Evolutionary conservation across 1,284 basidiomycete genomes (phyloP).

Genomic region (Salmacisia buchloeana): DNA sequence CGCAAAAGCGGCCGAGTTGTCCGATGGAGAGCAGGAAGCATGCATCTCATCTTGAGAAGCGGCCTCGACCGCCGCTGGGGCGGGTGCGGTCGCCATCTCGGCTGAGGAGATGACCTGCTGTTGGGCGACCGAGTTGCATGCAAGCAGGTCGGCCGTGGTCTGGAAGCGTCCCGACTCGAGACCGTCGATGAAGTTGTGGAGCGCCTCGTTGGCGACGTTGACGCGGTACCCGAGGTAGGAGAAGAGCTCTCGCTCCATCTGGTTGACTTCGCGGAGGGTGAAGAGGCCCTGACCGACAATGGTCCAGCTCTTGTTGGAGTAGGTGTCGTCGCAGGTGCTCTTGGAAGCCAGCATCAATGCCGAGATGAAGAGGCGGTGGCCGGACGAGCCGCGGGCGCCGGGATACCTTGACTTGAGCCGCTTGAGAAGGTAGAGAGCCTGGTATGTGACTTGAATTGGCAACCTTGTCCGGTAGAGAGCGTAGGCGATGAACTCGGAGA

Average conservation of each 20-base stretch:
- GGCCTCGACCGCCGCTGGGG: background rate
- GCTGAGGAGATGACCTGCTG: no score
- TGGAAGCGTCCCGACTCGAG: constrained; percentile 25
- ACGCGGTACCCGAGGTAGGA: constrained; percentile 48
- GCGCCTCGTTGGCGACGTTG: constrained; percentile 38
- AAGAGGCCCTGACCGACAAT: constrained; percentile 50
- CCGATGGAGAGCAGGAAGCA: no score
- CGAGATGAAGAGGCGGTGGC: constrained; percentile 50
- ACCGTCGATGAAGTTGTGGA: constrained; percentile 37
- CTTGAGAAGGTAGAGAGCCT: constrained; percentile 44
- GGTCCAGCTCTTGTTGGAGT: constrained; percentile 50
- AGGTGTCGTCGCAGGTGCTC: constrained; percentile 49
- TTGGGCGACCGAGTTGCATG: background rate
- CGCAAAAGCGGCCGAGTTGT: no score
- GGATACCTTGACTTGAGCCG: constrained; percentile 49
- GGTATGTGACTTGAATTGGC: constrained; percentile 44
- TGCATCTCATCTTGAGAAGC: background rate
- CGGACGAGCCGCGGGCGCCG: constrained; percentile 47
- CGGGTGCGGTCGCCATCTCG: no score
- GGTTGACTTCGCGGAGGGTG: constrained; percentile 47
- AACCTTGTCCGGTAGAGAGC: constrained; percentile 49
- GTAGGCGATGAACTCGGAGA: constrained; percentile 50
- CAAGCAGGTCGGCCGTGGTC: background rate
- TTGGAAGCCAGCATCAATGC: constrained; percentile 50
- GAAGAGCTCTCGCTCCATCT: constrained; percentile 51